phyloP scores from a whole-genome alignment of 2,329 filamentous ascomycete species.

The Paramyrothecium roridum region DNA sequence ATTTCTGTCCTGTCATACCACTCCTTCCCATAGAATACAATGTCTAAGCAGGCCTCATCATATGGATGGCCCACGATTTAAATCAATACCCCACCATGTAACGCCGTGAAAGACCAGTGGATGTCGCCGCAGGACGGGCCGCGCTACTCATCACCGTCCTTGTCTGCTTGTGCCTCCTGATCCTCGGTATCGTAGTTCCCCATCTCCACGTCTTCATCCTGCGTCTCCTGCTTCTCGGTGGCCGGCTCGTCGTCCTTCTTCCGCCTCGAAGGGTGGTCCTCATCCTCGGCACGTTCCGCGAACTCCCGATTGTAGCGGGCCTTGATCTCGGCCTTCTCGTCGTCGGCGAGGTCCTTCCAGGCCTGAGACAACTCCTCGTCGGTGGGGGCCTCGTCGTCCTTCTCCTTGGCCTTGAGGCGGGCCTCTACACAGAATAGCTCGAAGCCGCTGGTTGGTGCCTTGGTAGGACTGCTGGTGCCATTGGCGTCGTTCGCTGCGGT shows the following conservation, averaged over 20 bases:
- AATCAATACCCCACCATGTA: constrained; percentile 14
- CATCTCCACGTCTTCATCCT: constrained; percentile 50
- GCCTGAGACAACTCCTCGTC: constrained; percentile 53
- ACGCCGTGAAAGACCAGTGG: neutral
- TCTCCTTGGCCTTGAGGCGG: constrained; percentile 43
- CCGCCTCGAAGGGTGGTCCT: constrained; percentile 13
- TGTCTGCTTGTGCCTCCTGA: constrained; percentile 30
- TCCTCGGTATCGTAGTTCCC: constrained; percentile 42
- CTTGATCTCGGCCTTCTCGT: constrained; percentile 47
- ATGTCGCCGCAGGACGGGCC: neutral
- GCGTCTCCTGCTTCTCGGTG: constrained; percentile 25
- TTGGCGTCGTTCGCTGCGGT: constrained; percentile 27
- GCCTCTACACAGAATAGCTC: constrained; percentile 53
- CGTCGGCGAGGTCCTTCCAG: constrained; percentile 52
- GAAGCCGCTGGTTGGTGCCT: constrained; percentile 46
- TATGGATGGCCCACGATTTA: constrained; percentile 7
- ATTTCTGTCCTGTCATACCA: neutral
- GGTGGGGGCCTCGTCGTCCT: constrained; percentile 36
- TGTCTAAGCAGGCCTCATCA: neutral
- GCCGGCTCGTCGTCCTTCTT: constrained; percentile 18
- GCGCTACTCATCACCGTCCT: constrained; percentile 28
- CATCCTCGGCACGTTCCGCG: constrained; percentile 19
- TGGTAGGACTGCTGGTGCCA: constrained; percentile 35
- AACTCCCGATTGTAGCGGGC: constrained; percentile 23
- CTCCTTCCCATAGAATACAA: neutral